phyloP scores from a whole-genome alignment of 2,329 filamentous ascomycete species.

The Microsporum canis region DNA sequence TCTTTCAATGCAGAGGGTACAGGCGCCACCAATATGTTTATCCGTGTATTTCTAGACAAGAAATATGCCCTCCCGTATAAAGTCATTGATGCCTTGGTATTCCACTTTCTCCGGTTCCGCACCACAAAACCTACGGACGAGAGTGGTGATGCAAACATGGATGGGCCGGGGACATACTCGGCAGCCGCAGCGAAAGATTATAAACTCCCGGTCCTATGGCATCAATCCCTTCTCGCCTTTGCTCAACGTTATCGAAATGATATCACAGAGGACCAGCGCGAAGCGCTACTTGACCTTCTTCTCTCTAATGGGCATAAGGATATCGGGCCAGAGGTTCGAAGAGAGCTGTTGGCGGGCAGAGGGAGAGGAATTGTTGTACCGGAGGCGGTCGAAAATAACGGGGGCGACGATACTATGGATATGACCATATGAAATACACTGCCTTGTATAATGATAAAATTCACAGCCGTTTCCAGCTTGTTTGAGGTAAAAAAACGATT shows the following conservation, averaged over 20 bases:
- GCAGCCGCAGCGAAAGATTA: slow-evolving; percentile 42
- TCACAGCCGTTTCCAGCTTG: neutral
- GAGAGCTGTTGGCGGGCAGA: slow-evolving; percentile 77
- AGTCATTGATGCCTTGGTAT: slow-evolving; percentile 86
- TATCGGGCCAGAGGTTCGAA: slow-evolving; percentile 82
- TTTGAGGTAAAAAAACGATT: neutral
- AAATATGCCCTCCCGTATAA: slow-evolving; percentile 93
- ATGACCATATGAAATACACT: slow-evolving; percentile 36
- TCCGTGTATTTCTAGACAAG: slow-evolving; percentile 86
- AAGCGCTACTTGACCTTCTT: slow-evolving; percentile 78
- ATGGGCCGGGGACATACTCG: slow-evolving; percentile 26
- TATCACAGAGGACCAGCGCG: slow-evolving; percentile 87
- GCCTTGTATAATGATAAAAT: neutral
- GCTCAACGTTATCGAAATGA: slow-evolving; percentile 91
- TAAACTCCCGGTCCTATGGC: slow-evolving; percentile 87
- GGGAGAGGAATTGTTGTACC: slow-evolving; percentile 59
- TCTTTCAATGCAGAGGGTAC: slow-evolving; percentile 67
- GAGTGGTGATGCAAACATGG: slow-evolving; percentile 43
- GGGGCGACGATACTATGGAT: slow-evolving; percentile 87
- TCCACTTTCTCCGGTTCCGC: slow-evolving; percentile 88
- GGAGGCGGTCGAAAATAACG: slow-evolving; percentile 35
- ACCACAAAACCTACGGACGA: slow-evolving; percentile 52
- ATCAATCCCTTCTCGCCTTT: slow-evolving; percentile 85
- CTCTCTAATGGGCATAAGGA: slow-evolving; percentile 72
- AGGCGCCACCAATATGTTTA: slow-evolving; percentile 89